Conservation (phyloP, 768 basidiomycete genomes). For the Sporobolomyces roseus region DNA sequence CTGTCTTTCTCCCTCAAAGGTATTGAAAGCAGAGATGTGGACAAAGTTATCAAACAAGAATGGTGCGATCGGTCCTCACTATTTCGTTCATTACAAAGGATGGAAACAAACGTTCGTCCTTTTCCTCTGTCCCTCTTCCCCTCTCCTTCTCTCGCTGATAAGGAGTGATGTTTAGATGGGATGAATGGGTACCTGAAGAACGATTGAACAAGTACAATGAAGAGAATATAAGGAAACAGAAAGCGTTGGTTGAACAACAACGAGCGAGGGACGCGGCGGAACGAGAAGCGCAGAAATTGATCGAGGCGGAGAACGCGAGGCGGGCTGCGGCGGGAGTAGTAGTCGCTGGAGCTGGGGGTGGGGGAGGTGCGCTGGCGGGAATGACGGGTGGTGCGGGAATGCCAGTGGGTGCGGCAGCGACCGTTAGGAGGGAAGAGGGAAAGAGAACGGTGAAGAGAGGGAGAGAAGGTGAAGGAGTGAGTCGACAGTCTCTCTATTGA, state of each 20-base stretch:
- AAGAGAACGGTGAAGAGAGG: constrained; percentile 43
- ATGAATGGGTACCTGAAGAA: constrained; percentile 84
- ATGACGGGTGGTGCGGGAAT: not conserved
- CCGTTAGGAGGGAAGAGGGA: not conserved
- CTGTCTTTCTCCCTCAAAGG: constrained; percentile 5
- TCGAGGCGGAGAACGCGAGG: constrained; percentile 58
- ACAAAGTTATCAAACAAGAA: constrained; percentile 27
- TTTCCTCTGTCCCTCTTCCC: not conserved
- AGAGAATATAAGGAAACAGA: constrained; percentile 71
- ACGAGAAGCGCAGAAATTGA: constrained; percentile 34
- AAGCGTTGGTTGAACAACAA: constrained; percentile 56
- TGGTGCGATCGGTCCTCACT: constrained; percentile 64
- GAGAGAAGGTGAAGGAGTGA: constrained; percentile 45
- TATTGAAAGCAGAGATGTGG: constrained; percentile 38
- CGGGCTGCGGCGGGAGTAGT: constrained; percentile 62
- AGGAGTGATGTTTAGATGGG: constrained; percentile 62
- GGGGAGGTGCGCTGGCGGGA: not conserved
- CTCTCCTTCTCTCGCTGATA: not conserved
- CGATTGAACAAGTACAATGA: constrained; percentile 84
- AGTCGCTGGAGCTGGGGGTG: not conserved
- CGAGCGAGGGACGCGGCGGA: constrained; percentile 49
- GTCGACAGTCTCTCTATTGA: not conserved
- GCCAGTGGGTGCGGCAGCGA: not conserved
- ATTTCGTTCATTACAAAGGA: constrained; percentile 97
- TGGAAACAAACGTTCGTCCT: constrained; percentile 85